These are phyloP conservation scores for Asterochloris erici DNA, from an alignment of 139 green algal genomes.

Conservation along the genomic window DNA sequence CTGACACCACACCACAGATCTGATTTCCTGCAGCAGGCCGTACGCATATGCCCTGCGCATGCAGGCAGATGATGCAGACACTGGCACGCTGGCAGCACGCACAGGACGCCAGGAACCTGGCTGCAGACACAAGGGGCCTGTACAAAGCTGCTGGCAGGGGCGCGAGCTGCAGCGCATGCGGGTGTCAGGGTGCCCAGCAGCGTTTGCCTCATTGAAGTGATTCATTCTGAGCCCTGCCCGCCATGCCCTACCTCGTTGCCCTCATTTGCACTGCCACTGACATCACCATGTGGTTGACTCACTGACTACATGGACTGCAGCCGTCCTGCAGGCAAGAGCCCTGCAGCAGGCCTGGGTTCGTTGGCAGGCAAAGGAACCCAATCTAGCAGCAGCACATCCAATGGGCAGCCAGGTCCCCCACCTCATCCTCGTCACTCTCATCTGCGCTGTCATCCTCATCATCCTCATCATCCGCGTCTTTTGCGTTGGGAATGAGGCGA, in stretches of 20 bases:
- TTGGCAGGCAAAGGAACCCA: background rate
- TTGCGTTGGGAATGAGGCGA: slow-evolving; percentile 67
- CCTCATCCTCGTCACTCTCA: slow-evolving; percentile 60
- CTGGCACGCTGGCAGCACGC: no score
- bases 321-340: background rate
- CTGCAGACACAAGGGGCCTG: no score
- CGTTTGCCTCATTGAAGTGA: no score
- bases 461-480: slow-evolving; percentile 77
- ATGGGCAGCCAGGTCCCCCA: slow-evolving; percentile 10
- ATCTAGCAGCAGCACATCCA: no score
- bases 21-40: background rate
- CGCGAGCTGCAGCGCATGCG: no score
- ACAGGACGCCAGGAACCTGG: no score
- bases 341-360: background rate
- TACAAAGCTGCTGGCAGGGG: no score
- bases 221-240: no score
- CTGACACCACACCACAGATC: background rate
- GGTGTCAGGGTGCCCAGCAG: no score
- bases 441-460: slow-evolving; percentile 37
- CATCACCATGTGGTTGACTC: background rate
- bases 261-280: background rate
- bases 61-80: no score
- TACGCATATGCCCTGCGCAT: no score
- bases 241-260: background rate
- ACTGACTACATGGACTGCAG: background rate